Percentiles rank a stretch among this genome's conserved stretches.
Evolutionary conservation across 345 rosid genomes (phyloP).

Genomic region (Chamaenerion angustifolium): DNA sequence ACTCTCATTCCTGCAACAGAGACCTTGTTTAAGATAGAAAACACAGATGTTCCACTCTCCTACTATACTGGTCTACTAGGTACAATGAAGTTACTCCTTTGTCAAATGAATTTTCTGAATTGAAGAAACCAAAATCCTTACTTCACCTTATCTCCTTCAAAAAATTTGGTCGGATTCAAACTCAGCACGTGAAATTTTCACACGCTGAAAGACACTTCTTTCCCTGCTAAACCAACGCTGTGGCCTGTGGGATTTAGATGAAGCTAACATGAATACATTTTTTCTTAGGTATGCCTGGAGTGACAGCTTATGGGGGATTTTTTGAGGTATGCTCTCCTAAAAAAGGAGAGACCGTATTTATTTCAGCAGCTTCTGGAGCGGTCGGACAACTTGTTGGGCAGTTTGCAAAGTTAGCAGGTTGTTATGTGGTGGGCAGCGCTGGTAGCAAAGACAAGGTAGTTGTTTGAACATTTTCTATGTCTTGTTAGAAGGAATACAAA

Average conservation of each 20-base stretch:
- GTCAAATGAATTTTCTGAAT: too few relatives aligned
- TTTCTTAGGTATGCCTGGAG: conserved; percentile 6
- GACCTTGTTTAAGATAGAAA: conserved; percentile 5
- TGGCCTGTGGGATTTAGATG: too few relatives aligned
- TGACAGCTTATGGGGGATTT: conserved; percentile 6
- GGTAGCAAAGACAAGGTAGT: conserved; percentile 8
- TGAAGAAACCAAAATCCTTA: background rate
- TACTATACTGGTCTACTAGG: conserved; percentile 18
- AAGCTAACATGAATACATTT: background rate
- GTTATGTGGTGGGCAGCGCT: conserved; percentile 10
- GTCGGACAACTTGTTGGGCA: conserved; percentile 8
- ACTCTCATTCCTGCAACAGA: conserved; percentile 4
- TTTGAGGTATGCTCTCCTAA: conserved; percentile 10
- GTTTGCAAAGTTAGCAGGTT: conserved; percentile 5
- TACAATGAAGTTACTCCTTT: background rate
- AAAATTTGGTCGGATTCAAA: too few relatives aligned
- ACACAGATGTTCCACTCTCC: conserved; percentile 17
- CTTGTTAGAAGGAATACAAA: too few relatives aligned
- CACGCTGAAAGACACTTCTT: too few relatives aligned
- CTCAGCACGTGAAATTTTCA: too few relatives aligned
- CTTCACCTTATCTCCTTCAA: too few relatives aligned
- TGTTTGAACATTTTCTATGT: too few relatives aligned
- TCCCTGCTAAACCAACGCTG: too few relatives aligned
- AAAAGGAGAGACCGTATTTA: conserved; percentile 4
- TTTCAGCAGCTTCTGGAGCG: background rate